Conservation (phyloP, 805 yeast species). For the Nematodospora valgi region DNA sequence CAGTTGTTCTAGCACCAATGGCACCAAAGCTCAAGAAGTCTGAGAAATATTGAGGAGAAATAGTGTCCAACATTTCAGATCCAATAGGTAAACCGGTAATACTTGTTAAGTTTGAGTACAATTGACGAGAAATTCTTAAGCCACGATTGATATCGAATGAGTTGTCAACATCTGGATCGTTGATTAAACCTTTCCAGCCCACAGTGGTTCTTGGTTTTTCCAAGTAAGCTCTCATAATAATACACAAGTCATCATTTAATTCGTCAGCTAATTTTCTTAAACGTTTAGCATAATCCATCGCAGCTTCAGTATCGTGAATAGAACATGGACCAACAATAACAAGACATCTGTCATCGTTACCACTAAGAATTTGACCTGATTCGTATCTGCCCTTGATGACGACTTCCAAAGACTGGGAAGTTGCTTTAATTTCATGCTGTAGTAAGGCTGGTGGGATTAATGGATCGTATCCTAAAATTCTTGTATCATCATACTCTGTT, state of each 20-base stretch:
- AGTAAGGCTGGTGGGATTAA: constrained; percentile 88
- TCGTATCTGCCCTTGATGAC: constrained; percentile 78
- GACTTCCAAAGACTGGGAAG: constrained; percentile 50
- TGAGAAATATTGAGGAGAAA: constrained; percentile 91
- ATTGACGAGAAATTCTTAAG: constrained; percentile 76
- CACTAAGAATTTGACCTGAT: constrained; percentile 68
- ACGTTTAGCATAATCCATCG: constrained; percentile 78
- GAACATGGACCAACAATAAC: constrained; percentile 97
- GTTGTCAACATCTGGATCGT: constrained; percentile 93
- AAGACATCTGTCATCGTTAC: constrained; percentile 77
- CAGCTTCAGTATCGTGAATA: constrained; percentile 86
- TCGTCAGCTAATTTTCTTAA: constrained; percentile 67
- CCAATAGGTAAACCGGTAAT: constrained; percentile 82
- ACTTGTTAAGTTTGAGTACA: constrained; percentile 77
- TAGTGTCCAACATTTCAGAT: constrained; percentile 96
- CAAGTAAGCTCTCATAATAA: constrained; percentile 95
- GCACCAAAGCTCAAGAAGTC: constrained; percentile 94
- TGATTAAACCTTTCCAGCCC: constrained; percentile 98
- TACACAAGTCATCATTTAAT: constrained; percentile 69
- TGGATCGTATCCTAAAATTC: constrained; percentile 90
- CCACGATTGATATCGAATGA: constrained; percentile 96
- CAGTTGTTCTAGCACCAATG: constrained; percentile 98
- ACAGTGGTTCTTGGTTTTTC: constrained; percentile 99
- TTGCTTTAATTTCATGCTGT: constrained; percentile 78
- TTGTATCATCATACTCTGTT: constrained; percentile 70